Evolutionary conservation across 441 rosid species (phyloP).

Genomic region (Hura crepitans): DNA sequence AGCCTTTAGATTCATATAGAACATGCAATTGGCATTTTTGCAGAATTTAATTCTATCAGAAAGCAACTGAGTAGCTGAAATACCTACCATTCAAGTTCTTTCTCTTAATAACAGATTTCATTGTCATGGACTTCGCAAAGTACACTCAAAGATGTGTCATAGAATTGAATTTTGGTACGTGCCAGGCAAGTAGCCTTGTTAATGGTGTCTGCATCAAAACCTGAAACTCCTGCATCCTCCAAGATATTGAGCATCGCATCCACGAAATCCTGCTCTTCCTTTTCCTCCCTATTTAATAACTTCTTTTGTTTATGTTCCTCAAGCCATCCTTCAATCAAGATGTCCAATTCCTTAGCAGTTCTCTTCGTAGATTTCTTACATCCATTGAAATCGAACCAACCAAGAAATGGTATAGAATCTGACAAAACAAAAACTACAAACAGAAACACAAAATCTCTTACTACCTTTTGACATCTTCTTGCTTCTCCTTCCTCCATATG

Average conservation of each 20-base stretch:
- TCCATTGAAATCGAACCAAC: conserved; percentile 28
- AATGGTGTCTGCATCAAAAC: conserved; percentile 21
- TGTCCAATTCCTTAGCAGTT: conserved; percentile 27
- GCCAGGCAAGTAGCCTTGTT: conserved; percentile 32
- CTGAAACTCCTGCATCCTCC: conserved; percentile 3
- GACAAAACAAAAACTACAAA: conserved; percentile 22
- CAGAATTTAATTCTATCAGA: too few species aligned
- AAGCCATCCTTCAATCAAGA: conserved; percentile 17
- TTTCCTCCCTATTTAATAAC: not conserved
- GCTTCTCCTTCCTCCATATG: conserved; percentile 16
- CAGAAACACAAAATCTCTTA: conserved; percentile 8
- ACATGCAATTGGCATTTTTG: too few species aligned
- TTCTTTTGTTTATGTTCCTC: conserved; percentile 17
- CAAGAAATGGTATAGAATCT: conserved; percentile 28
- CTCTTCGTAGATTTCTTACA: conserved; percentile 20
- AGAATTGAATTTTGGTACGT: conserved; percentile 5
- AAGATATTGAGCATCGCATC: conserved; percentile 21
- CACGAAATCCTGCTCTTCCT: conserved; percentile 28
- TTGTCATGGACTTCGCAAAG: too few species aligned
- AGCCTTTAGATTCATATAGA: too few species aligned
- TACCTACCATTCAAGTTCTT: too few species aligned
- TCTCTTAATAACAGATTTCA: too few species aligned
- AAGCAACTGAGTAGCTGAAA: too few species aligned
- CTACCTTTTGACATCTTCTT: not conserved
- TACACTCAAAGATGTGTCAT: too few species aligned